Evolutionary conservation across 78 protist species (phyloP).

Genomic region (Anaeramoeba ignava): DNA sequence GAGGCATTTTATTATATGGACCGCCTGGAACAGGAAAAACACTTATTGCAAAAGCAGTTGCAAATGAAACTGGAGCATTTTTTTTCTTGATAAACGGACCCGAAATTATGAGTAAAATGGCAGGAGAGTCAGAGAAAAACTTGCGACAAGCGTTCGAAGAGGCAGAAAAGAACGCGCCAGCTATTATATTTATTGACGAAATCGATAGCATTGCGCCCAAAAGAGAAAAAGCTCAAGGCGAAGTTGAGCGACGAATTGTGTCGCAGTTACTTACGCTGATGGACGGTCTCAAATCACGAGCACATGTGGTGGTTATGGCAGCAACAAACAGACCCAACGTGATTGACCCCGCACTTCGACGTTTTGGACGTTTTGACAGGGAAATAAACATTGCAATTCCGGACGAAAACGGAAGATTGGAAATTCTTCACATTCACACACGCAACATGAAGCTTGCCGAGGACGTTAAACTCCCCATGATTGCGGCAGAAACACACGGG

Average conservation of each 20-base stretch:
- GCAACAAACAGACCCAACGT: constrained; percentile 99
- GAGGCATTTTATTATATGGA: constrained; percentile 90
- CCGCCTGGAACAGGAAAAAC: constrained; percentile 99
- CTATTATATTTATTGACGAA: constrained; percentile 99
- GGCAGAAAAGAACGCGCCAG: constrained; percentile 96
- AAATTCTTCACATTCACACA: constrained; percentile 97
- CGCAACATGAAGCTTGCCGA: constrained; percentile 97
- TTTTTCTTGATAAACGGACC: constrained; percentile 98
- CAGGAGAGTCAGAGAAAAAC: constrained; percentile 96
- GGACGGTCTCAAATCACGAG: constrained; percentile 97
- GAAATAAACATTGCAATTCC: constrained; percentile 99
- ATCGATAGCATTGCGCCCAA: constrained; percentile 99
- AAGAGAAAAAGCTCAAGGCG: constrained; percentile 98
- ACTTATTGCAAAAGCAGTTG: constrained; percentile 99
- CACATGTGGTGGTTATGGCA: constrained; percentile 97
- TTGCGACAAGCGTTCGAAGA: constrained; percentile 98
- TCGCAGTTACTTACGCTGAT: constrained; percentile 98
- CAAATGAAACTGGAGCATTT: constrained; percentile 99
- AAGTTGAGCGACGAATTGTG: constrained; percentile 99
- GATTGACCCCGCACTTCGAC: constrained; percentile 99
- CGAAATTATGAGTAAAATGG: constrained; percentile 98
- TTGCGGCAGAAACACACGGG: constrained; percentile 95
- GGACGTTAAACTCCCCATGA: constrained; percentile 88
- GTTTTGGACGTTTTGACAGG: constrained; percentile 99
- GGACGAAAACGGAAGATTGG: constrained; percentile 91